phyloP scores from a whole-genome alignment of 306 rosid genomes.

The Rubus parviflorus region DNA sequence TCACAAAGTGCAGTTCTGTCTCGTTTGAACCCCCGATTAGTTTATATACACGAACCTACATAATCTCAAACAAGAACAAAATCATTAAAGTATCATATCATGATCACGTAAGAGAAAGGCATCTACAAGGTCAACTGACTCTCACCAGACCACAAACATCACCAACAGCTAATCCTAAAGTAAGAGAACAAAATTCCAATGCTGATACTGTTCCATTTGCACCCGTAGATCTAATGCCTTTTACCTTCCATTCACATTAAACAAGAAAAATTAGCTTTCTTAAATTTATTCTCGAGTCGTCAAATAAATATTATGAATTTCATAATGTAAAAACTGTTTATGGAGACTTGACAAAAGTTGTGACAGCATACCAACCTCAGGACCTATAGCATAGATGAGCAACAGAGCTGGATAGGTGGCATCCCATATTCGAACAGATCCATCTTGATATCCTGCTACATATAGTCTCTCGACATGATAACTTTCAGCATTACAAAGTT shows the following conservation, averaged over 20 bases:
- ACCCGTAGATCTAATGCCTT: conserved; percentile 35
- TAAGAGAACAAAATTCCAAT: conserved; percentile 64
- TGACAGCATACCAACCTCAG: conserved; percentile 52
- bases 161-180: conserved; percentile 61
- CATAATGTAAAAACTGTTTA: conserved; percentile 9
- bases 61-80: conserved; percentile 28
- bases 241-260: conserved; percentile 53
- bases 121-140: conserved; percentile 17
- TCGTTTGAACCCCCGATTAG: conserved; percentile 43
- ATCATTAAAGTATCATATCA: conserved; percentile 26
- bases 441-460: conserved; percentile 85
- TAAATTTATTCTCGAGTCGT: conserved; percentile 16
- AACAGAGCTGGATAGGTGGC: conserved; percentile 68
- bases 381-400: conserved; percentile 47
- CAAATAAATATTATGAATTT: conserved; percentile 15
- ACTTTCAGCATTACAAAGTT: conserved; percentile 34
- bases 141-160: conserved; percentile 72
- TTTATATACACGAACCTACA: conserved; percentile 75
- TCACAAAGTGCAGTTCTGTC: conserved; percentile 48
- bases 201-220: conserved; percentile 61
- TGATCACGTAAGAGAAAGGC: conserved; percentile 20
- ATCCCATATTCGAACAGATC: conserved; percentile 84
- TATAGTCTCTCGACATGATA: conserved; percentile 60
- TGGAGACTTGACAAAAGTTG: conserved; percentile 12
- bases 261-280: conserved; percentile 21